These are phyloP conservation scores for Hippophae rhamnoides DNA, from an alignment of 306 rosid species.

Conservation along the genomic window DNA sequence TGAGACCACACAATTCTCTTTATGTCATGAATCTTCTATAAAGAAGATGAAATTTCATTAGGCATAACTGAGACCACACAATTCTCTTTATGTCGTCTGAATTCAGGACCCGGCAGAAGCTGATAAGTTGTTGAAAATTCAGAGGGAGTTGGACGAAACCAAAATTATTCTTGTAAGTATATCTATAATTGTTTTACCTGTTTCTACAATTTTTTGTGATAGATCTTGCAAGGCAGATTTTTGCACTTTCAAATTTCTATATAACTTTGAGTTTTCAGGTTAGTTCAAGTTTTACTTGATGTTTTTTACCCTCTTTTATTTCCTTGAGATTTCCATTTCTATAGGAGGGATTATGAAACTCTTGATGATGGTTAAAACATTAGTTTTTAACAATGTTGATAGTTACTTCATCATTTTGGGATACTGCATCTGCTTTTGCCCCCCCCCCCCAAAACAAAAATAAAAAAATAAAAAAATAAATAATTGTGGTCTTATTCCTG, in stretches of 20 bases:
- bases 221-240: constrained; percentile 2
- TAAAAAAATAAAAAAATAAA: no score
- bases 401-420: neutral
- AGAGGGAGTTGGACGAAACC: constrained; percentile 96
- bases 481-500: neutral
- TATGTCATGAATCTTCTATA: constrained; percentile 2
- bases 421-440: neutral
- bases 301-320: neutral
- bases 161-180: constrained; percentile 90
- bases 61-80: neutral
- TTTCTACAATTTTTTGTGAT: constrained; percentile 9
- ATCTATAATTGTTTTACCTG: neutral
- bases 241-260: constrained; percentile 3
- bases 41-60: neutral
- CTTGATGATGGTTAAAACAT: neutral
- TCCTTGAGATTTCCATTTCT: neutral
- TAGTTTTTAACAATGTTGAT: neutral
- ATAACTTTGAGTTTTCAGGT: no score
- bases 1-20: neutral
- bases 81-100: constrained; percentile 6
- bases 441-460: no score
- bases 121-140: constrained; percentile 87
- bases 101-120: constrained; percentile 95
- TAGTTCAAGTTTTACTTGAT: neutral
- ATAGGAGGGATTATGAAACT: neutral